A percentile compares a stretch with the other conserved stretches of the same genome.
Evolutionary conservation across 352 stramenopile genomes (phyloP).

Genomic region (Phytophthora sojae): DNA sequence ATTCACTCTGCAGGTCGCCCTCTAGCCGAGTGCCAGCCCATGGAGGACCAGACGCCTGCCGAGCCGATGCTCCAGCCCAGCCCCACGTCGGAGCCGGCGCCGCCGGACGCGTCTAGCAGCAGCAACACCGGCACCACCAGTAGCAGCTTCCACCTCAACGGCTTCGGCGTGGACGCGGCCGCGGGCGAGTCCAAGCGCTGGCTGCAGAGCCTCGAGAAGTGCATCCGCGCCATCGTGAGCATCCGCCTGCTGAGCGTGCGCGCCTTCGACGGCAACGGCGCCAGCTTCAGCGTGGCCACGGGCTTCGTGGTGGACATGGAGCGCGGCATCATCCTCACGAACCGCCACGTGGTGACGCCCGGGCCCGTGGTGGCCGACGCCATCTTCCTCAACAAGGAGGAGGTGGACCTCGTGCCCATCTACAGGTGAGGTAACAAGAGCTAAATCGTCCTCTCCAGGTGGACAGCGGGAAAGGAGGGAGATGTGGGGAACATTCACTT

Average conservation of each 20-base stretch:
- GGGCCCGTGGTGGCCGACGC: constrained; percentile 89
- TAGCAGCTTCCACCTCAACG: constrained; percentile 33
- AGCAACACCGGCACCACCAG: too few relatives aligned
- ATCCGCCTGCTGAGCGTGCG: constrained; percentile 88
- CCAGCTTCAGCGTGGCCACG: constrained; percentile 89
- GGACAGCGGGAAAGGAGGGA: not conserved
- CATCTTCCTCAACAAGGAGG: constrained; percentile 95
- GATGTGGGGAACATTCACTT: not conserved
- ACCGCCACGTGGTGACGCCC: constrained; percentile 92
- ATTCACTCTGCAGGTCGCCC: not conserved
- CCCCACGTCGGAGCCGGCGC: not conserved
- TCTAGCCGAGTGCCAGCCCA: constrained; percentile 12
- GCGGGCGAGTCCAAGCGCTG: constrained; percentile 73
- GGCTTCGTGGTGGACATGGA: constrained; percentile 93
- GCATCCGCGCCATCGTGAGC: constrained; percentile 86
- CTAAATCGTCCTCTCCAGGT: not conserved
- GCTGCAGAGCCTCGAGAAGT: constrained; percentile 71
- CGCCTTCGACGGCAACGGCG: constrained; percentile 89
- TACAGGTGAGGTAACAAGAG: constrained; percentile 58
- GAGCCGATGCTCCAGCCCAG: constrained; percentile 33
- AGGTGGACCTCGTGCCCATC: constrained; percentile 90
- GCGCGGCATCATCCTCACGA: constrained; percentile 91
- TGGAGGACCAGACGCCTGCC: constrained; percentile 32
- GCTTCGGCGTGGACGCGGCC: constrained; percentile 44
- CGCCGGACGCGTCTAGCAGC: constrained; percentile 11